Evolutionary conservation across 345 rosid species (phyloP).

Genomic region (Erucastrum elatum): DNA sequence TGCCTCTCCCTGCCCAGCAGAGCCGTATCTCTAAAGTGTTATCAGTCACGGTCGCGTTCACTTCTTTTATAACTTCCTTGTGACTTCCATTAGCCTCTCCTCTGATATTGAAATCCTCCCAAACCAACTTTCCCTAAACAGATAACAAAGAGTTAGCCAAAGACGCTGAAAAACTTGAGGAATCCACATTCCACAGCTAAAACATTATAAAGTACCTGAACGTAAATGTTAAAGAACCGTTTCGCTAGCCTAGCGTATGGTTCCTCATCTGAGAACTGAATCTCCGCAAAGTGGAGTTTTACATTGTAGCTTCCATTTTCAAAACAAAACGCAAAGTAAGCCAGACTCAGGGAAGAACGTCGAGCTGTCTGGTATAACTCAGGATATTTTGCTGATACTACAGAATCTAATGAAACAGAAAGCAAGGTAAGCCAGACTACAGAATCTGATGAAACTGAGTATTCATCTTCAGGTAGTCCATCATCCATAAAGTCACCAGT

Average conservation of each 20-base stretch:
- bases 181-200: not conserved
- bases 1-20: conserved; percentile 73
- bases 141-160: not conserved
- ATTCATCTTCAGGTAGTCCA: conserved; percentile 30
- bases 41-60: conserved; percentile 43
- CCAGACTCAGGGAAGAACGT: conserved; percentile 57
- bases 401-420: conserved; percentile 16
- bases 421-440: not conserved
- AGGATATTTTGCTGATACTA: conserved; percentile 31
- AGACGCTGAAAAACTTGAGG: not conserved
- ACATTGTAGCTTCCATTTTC: conserved; percentile 62
- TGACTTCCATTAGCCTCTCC: conserved; percentile 50
- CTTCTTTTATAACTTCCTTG: conserved; percentile 36
- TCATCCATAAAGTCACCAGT: conserved; percentile 49
- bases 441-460: conserved; percentile 23
- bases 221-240: conserved; percentile 52
- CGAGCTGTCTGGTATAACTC: conserved; percentile 55
- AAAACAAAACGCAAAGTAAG: conserved; percentile 65
- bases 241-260: conserved; percentile 52
- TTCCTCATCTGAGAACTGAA: conserved; percentile 50
- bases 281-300: conserved; percentile 67
- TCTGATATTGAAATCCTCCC: conserved; percentile 55
- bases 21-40: conserved; percentile 56
- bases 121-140: conserved; percentile 45
- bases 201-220: conserved; percentile 29